A percentile compares a stretch with the other conserved stretches of the same genome.
phyloP scores from a whole-genome alignment of 257 asterid genomes.

The Mentha longifolia region DNA sequence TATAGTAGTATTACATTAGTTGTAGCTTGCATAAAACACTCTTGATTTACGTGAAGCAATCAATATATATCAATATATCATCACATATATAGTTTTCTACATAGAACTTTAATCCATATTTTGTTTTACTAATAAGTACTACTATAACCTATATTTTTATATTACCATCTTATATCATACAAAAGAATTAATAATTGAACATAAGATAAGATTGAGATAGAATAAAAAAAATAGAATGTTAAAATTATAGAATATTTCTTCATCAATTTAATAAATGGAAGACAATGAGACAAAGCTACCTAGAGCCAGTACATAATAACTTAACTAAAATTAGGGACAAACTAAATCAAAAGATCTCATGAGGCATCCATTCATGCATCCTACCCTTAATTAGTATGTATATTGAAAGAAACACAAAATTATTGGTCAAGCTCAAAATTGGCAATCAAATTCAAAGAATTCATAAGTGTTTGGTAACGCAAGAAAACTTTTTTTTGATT shows the following conservation, averaged over 20 bases:
- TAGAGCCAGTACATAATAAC: conserved; percentile 13
- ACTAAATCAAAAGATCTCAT: background rate
- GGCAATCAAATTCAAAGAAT: conserved; percentile 21
- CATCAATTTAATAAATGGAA: background rate
- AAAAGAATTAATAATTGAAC: too few relatives aligned
- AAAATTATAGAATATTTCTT: background rate
- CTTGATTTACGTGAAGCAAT: too few relatives aligned
- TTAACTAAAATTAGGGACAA: background rate
- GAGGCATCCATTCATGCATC: conserved; percentile 4
- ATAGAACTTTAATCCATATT: too few relatives aligned
- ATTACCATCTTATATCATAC: too few relatives aligned
- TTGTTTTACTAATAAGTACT: too few relatives aligned
- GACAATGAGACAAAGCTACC: conserved; percentile 9
- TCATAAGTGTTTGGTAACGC: conserved; percentile 10
- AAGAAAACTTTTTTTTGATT: conserved; percentile 8
- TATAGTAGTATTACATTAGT: too few relatives aligned
- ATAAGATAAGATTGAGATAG: background rate
- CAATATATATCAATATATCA: too few relatives aligned
- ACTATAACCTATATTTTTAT: too few relatives aligned
- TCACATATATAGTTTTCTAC: too few relatives aligned
- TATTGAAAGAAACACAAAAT: background rate
- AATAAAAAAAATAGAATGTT: background rate
- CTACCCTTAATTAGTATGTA: background rate
- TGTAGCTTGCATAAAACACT: too few relatives aligned
- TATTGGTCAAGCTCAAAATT: background rate